A percentile compares a stretch with the other conserved stretches of the same genome.
phyloP scores from a whole-genome alignment of 2,329 filamentous ascomycete genomes.

The Cladosporium cucumerinum region DNA sequence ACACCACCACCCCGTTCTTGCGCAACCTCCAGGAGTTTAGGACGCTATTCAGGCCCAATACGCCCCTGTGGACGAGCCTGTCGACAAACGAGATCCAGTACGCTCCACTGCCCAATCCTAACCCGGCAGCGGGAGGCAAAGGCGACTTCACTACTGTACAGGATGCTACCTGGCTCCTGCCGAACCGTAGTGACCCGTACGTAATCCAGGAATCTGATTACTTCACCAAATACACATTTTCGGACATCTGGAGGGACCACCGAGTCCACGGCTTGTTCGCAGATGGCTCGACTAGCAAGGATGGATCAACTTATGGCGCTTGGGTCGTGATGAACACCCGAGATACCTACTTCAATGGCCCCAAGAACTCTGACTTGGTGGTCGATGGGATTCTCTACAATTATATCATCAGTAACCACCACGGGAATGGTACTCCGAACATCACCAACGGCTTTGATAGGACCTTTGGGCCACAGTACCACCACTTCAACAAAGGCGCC shows the following conservation, averaged over 20 bases:
- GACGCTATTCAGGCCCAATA: constrained; percentile 60
- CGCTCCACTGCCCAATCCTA: constrained; percentile 50
- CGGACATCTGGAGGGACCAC: constrained; percentile 57
- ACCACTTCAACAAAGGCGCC: constrained; percentile 59
- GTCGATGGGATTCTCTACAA: constrained; percentile 66
- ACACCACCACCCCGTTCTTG: constrained; percentile 54
- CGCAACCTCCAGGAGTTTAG: constrained; percentile 60
- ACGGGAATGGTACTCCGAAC: constrained; percentile 61
- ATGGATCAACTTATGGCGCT: constrained; percentile 55
- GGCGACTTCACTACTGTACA: constrained; percentile 47
- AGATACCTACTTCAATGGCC: constrained; percentile 61
- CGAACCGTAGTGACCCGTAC: constrained; percentile 53
- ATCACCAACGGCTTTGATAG: constrained; percentile 63
- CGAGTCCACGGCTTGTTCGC: constrained; percentile 55
- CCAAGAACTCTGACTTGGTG: constrained; percentile 59
- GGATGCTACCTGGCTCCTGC: constrained; percentile 62
- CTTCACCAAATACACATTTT: constrained; percentile 65
- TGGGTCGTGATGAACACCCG: constrained; percentile 65
- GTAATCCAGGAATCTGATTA: constrained; percentile 56
- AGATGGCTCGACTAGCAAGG: constrained; percentile 49
- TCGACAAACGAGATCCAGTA: constrained; percentile 55
- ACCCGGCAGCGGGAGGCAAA: constrained; percentile 42
- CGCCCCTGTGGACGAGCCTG: constrained; percentile 60
- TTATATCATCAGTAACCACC: constrained; percentile 62
- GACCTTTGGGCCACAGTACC: constrained; percentile 63